These are phyloP conservation scores for Cucumis hystrix DNA, from an alignment of 306 rosid genomes.

Conservation along the genomic window DNA sequence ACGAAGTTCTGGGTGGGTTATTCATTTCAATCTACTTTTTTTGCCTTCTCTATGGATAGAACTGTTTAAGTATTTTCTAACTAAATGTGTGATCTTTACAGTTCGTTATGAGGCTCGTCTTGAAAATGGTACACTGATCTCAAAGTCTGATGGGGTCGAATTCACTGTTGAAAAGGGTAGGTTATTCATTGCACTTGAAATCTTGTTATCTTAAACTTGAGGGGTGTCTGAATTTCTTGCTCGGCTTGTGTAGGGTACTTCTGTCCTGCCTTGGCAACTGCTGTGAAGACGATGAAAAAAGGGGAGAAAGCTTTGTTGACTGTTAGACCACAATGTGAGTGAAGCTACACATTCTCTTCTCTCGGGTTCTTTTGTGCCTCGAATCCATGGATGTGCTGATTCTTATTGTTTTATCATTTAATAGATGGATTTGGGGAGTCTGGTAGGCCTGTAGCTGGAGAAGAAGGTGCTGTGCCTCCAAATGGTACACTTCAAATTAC, in stretches of 20 bases:
- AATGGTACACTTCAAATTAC: conserved; percentile 52
- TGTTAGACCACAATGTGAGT: conserved; percentile 70
- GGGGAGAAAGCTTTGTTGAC: conserved; percentile 62
- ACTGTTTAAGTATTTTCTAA: too few relatives aligned
- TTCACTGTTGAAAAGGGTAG: conserved; percentile 54
- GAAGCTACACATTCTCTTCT: background rate
- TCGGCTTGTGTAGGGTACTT: conserved; percentile 33
- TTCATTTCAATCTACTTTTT: background rate
- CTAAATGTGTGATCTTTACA: conserved; percentile 9
- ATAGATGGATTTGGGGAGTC: conserved; percentile 79
- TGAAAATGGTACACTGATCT: conserved; percentile 56
- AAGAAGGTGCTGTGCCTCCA: conserved; percentile 61
- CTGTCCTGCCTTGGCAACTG: conserved; percentile 66
- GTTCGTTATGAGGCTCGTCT: conserved; percentile 63
- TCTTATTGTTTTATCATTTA: background rate
- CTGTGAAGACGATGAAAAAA: conserved; percentile 84
- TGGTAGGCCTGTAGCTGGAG: conserved; percentile 46
- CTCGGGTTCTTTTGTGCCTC: background rate
- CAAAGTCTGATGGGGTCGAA: conserved; percentile 68
- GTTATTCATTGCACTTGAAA: background rate
- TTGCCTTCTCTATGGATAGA: background rate
- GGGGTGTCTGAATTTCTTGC: background rate
- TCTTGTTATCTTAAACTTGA: background rate
- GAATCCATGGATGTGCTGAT: background rate
- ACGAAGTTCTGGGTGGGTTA: conserved; percentile 44